phyloP scores from a whole-genome alignment of 2,329 filamentous ascomycete species.

The Parastagonospora avenae region DNA sequence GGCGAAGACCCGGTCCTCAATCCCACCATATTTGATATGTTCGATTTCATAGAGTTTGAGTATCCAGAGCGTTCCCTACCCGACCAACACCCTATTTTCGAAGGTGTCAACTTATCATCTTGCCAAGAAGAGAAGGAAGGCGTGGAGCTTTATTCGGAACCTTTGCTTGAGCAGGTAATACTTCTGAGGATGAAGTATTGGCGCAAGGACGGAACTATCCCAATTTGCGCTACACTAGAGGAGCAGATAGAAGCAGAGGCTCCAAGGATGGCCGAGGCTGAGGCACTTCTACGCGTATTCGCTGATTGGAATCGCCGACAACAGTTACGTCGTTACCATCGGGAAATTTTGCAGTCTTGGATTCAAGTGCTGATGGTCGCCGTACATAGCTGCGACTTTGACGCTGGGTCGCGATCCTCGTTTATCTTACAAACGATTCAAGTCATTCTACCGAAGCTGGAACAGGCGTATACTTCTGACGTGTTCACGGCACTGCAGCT shows the following conservation, averaged over 20 bases:
- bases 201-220: conserved; percentile 48
- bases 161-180: conserved; percentile 75
- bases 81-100: conserved; percentile 65
- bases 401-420: conserved; percentile 70
- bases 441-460: conserved; percentile 84
- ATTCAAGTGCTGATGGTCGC: conserved; percentile 82
- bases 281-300: conserved; percentile 62
- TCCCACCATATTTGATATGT: conserved; percentile 85
- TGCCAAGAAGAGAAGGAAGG: conserved; percentile 65
- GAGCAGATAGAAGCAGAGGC: conserved; percentile 41
- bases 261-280: conserved; percentile 54
- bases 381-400: conserved; percentile 80
- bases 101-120: conserved; percentile 68
- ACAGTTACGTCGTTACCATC: conserved; percentile 61
- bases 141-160: conserved; percentile 68
- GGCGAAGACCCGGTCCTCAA: conserved; percentile 70
- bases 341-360: conserved; percentile 80
- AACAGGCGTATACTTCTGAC: conserved; percentile 73
- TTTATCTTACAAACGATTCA: conserved; percentile 88
- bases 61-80: conserved; percentile 54
- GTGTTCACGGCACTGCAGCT: conserved; percentile 75
- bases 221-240: background rate
- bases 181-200: conserved; percentile 70
- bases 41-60: conserved; percentile 81
- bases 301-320: conserved; percentile 67